Evolutionary conservation across 306 rosid species (phyloP).

Genomic region (Corylus americana): DNA sequence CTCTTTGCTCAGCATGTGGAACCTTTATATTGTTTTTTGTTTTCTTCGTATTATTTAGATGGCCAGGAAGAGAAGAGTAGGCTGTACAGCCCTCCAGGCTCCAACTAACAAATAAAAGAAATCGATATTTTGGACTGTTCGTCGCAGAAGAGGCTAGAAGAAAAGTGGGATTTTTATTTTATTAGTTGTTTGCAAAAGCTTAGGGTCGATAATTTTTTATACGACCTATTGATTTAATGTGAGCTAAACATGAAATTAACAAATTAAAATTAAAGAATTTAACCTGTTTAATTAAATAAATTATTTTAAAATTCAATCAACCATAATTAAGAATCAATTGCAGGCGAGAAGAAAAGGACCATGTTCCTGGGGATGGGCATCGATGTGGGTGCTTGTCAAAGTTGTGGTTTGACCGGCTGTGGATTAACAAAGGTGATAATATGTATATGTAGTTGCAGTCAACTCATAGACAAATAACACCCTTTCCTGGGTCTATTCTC

Average conservation of each 20-base stretch:
- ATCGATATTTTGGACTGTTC: conserved; percentile 3
- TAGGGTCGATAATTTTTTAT: too few species aligned
- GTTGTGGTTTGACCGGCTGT: neutral
- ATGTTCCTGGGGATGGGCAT: neutral
- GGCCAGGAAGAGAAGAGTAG: neutral
- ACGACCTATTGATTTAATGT: too few species aligned
- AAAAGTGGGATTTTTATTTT: too few species aligned
- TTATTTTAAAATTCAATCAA: neutral
- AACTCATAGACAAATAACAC: neutral
- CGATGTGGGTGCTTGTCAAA: neutral
- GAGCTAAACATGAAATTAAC: too few species aligned
- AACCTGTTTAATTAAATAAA: too few species aligned
- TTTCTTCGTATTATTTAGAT: neutral
- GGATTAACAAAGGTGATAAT: neutral
- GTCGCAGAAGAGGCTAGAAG: too few species aligned
- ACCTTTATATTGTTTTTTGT: neutral
- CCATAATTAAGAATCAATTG: neutral
- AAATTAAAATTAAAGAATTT: too few species aligned
- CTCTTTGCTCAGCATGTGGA: neutral
- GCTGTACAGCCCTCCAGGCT: neutral
- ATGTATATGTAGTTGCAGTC: neutral
- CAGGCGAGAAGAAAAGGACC: neutral
- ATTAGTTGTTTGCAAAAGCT: too few species aligned
- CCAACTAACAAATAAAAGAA: conserved; percentile 5
- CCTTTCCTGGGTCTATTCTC: neutral